Conservation (phyloP, 2,329 filamentous ascomycete genomes). For the Cryphonectria nitschkei region DNA sequence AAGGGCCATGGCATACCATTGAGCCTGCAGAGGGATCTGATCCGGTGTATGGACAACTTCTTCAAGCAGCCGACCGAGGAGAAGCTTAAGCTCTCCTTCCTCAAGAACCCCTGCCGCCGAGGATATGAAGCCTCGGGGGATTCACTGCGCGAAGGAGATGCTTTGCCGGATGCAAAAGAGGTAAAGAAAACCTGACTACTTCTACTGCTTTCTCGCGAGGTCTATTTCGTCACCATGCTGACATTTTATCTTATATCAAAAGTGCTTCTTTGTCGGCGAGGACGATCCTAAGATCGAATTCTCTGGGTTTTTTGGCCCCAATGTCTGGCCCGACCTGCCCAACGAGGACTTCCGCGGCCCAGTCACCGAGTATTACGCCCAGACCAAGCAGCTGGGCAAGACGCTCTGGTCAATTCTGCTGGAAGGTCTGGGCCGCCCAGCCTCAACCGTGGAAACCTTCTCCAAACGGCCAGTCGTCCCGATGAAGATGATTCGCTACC, state of each 20-base stretch:
- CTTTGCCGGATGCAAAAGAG: conserved; percentile 36
- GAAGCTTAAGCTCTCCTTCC: conserved; percentile 32
- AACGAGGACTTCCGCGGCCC: conserved; percentile 37
- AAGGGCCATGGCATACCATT: conserved; percentile 33
- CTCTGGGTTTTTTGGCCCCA: conserved; percentile 36
- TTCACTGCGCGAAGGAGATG: conserved; percentile 29
- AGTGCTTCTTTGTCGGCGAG: conserved; percentile 32
- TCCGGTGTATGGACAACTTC: conserved; percentile 24
- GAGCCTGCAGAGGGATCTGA: conserved; percentile 22
- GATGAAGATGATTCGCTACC: conserved; percentile 34
- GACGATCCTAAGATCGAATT: conserved; percentile 34
- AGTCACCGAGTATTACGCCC: conserved; percentile 34
- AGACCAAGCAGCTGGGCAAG: conserved; percentile 32
- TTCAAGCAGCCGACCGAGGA: conserved; percentile 31
- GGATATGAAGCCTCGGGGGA: conserved; percentile 35
- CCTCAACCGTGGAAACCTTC: conserved; percentile 30
- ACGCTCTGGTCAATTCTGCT: conserved; percentile 35
- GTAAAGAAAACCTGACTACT: conserved; percentile 4
- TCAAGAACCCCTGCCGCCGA: conserved; percentile 33
- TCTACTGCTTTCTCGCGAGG: no score
- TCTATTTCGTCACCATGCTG: background rate
- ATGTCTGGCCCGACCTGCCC: conserved; percentile 38
- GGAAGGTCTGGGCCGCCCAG: conserved; percentile 32
- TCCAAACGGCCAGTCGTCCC: conserved; percentile 31
- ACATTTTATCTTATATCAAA: background rate